phyloP scores from a whole-genome alignment of 805 yeast genomes.

The Cyberlindnera petersonii region DNA sequence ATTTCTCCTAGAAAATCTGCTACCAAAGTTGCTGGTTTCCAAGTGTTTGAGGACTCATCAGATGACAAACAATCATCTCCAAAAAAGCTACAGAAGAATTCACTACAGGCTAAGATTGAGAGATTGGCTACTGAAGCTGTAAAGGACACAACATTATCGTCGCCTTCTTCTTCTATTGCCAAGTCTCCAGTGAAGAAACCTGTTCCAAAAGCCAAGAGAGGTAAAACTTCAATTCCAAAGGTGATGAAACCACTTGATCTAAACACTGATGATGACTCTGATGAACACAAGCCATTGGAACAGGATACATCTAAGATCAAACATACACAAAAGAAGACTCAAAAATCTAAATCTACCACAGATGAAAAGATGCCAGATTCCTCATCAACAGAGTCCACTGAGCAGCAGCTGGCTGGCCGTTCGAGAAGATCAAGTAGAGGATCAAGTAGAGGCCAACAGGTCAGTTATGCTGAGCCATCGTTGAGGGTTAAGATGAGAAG shows the following conservation, averaged over 20 bases:
- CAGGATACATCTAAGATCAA: constrained; percentile 23
- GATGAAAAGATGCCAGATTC: constrained; percentile 40
- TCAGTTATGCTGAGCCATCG: constrained; percentile 67
- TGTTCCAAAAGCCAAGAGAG: constrained; percentile 1
- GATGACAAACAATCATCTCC: no score
- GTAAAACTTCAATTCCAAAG: neutral
- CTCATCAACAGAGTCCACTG: constrained; percentile 16
- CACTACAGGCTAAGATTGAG: constrained; percentile 16
- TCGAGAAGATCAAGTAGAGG: constrained; percentile 43
- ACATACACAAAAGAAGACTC: constrained; percentile 30
- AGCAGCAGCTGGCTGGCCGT: constrained; percentile 27
- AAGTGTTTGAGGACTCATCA: constrained; percentile 25
- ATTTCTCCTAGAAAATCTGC: constrained; percentile 17
- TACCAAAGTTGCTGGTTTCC: constrained; percentile 12
- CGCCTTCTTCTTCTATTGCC: no score
- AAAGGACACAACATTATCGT: constrained; percentile 2
- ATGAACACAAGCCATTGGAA: constrained; percentile 22
- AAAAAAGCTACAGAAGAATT: constrained; percentile 6
- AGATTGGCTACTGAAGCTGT: constrained; percentile 20
- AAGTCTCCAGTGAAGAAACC: neutral
- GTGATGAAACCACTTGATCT: neutral
- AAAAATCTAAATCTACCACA: constrained; percentile 27
- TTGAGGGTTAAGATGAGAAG: constrained; percentile 67
- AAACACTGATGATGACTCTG: constrained; percentile 18
- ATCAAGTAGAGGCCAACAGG: constrained; percentile 47